Percentiles rank a stretch among this genome's conserved stretches.
Conservation (phyloP, 2,329 filamentous ascomycete genomes). For the Alternaria postmessia region DNA sequence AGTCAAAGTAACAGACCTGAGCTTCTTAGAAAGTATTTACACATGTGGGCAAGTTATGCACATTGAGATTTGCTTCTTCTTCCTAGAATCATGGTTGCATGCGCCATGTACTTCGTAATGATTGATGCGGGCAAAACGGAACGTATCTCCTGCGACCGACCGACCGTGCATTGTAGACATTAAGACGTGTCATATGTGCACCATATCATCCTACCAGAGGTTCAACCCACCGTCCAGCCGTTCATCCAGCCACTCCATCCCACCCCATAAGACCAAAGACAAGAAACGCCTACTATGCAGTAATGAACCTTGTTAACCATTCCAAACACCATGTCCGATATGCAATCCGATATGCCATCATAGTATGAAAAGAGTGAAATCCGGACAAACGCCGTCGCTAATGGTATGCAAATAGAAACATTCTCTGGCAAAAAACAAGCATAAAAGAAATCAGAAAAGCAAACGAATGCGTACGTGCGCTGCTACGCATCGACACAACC, state of each 20-base stretch:
- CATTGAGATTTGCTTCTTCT: not conserved
- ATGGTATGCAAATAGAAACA: conserved; percentile 9
- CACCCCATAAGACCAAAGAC: not conserved
- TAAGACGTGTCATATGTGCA: conserved; percentile 2
- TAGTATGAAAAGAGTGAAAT: conserved; percentile 17
- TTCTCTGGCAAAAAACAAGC: conserved; percentile 2
- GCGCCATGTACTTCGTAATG: not conserved
- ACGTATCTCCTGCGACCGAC: not conserved
- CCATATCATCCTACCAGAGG: not conserved
- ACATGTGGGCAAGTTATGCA: not conserved
- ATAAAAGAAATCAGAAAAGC: not conserved
- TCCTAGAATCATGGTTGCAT: not conserved
- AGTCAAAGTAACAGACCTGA: not conserved
- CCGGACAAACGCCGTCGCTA: conserved; percentile 22
- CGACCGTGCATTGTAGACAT: conserved; percentile 4
- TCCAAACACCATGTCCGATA: conserved; percentile 10
- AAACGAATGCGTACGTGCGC: not conserved
- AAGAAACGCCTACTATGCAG: conserved; percentile 7
- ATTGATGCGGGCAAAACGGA: not conserved
- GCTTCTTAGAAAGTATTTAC: not conserved
- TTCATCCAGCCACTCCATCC: not conserved
- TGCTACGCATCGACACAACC: not conserved
- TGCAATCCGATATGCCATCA: conserved; percentile 12
- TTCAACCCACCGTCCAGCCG: not conserved
- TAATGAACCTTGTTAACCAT: not conserved